Percentiles rank a stretch among this genome's conserved stretches.
Evolutionary conservation across 352 stramenopile genomes (phyloP).

Genomic region (Phytopythium ostracodes): DNA sequence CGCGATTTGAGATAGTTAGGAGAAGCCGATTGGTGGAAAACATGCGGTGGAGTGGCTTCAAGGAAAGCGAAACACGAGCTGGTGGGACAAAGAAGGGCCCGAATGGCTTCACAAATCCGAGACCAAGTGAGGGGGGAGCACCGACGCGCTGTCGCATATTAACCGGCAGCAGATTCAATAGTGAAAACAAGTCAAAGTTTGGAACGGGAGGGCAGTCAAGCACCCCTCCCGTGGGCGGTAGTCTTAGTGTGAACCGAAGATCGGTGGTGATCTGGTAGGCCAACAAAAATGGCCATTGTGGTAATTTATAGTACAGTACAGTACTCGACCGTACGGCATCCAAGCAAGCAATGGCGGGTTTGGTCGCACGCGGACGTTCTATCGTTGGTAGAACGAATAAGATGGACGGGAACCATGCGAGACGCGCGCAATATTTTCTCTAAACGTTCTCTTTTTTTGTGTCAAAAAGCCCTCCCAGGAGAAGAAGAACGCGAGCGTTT

Average conservation of each 20-base stretch:
- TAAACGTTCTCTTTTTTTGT: constrained; percentile 1
- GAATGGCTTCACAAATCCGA: constrained; percentile 5
- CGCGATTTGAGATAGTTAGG: neutral
- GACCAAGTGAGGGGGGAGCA: neutral
- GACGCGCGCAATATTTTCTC: neutral
- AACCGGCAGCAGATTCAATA: neutral
- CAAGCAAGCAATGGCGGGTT: neutral
- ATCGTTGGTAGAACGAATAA: neutral
- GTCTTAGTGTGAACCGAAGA: too few relatives aligned
- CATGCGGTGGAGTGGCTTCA: neutral
- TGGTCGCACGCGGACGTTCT: neutral
- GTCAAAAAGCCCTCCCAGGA: too few relatives aligned
- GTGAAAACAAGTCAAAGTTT: neutral
- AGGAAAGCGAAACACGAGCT: neutral
- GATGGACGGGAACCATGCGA: neutral
- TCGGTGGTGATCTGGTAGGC: too few relatives aligned
- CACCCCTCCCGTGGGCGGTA: neutral
- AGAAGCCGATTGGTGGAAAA: neutral
- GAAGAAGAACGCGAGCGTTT: neutral
- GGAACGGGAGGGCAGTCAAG: neutral
- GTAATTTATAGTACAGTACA: too few relatives aligned
- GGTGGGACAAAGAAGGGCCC: neutral
- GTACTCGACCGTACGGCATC: too few relatives aligned
- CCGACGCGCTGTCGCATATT: neutral
- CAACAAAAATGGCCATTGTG: too few relatives aligned